Evolutionary conservation across 225 moss, liverwort and hornwort species (phyloP).

Genomic region (Marchantia polymorpha): DNA sequence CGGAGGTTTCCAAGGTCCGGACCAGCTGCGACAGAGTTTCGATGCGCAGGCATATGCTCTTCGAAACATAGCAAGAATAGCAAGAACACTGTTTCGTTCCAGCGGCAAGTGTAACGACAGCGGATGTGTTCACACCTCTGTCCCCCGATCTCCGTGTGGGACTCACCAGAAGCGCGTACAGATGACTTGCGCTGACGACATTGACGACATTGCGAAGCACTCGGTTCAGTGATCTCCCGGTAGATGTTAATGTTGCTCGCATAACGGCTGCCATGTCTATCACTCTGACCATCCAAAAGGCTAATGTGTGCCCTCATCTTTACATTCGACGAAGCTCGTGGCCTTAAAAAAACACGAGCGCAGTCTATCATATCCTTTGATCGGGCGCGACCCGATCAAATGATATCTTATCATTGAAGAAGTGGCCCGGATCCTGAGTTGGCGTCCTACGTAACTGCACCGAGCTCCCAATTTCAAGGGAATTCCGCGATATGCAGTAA

Average conservation of each 20-base stretch:
- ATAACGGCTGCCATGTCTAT: neutral
- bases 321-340: neutral
- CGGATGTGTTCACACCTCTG: neutral
- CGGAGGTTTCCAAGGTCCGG: neutral
- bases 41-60: neutral
- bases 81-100: neutral
- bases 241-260: neutral
- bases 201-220: neutral
- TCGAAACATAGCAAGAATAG: neutral
- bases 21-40: neutral
- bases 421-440: neutral
- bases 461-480: neutral
- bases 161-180: neutral
- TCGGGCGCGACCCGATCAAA: neutral
- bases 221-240: neutral
- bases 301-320: neutral
- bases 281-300: neutral
- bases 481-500: too few species aligned
- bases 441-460: neutral
- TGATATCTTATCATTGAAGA: neutral
- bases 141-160: neutral
- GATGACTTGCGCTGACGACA: neutral
- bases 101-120: neutral
- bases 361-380: neutral
- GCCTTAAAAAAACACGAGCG: neutral